phyloP scores from a whole-genome alignment of 2,329 filamentous ascomycete genomes.

The Geosmithia flava region DNA sequence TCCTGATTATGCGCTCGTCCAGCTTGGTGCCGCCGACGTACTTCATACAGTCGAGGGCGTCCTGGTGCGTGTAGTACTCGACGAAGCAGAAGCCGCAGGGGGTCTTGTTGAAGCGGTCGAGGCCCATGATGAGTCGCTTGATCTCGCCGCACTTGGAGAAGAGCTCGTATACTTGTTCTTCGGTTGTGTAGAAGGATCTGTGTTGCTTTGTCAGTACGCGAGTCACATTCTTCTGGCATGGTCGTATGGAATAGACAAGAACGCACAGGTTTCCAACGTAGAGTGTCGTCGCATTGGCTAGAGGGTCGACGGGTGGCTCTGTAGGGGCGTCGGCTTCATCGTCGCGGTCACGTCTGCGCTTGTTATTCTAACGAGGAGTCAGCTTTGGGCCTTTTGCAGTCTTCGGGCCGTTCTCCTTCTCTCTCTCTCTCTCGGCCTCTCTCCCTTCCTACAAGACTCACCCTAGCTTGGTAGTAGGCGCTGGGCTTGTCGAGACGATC shows the following conservation, averaged over 20 bases:
- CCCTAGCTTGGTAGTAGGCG: conserved; percentile 80
- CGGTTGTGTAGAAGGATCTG: conserved; percentile 94
- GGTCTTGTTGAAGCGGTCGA: conserved; percentile 94
- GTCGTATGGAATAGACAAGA: neutral
- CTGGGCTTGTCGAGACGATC: conserved; percentile 90
- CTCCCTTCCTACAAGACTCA: conserved; percentile 24
- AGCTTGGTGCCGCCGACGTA: conserved; percentile 97
- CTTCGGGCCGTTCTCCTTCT: neutral
- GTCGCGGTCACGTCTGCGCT: conserved; percentile 54
- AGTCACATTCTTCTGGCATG: too few relatives aligned
- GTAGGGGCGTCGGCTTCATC: conserved; percentile 31
- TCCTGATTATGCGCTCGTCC: conserved; percentile 91
- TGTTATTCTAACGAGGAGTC: conserved; percentile 39
- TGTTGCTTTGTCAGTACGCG: too few relatives aligned
- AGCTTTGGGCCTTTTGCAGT: neutral
- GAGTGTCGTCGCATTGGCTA: conserved; percentile 82
- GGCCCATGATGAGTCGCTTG: conserved; percentile 94
- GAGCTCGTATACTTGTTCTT: conserved; percentile 96
- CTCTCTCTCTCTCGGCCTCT: neutral
- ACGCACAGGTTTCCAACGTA: conserved; percentile 88
- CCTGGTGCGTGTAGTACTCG: conserved; percentile 96
- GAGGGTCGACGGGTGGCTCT: conserved; percentile 50
- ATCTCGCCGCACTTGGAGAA: conserved; percentile 96
- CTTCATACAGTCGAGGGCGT: conserved; percentile 96
- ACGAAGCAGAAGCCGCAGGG: conserved; percentile 99